Evolutionary conservation across 2,329 filamentous ascomycete species (phyloP).

Genomic region (Cladosporium halotolerans): DNA sequence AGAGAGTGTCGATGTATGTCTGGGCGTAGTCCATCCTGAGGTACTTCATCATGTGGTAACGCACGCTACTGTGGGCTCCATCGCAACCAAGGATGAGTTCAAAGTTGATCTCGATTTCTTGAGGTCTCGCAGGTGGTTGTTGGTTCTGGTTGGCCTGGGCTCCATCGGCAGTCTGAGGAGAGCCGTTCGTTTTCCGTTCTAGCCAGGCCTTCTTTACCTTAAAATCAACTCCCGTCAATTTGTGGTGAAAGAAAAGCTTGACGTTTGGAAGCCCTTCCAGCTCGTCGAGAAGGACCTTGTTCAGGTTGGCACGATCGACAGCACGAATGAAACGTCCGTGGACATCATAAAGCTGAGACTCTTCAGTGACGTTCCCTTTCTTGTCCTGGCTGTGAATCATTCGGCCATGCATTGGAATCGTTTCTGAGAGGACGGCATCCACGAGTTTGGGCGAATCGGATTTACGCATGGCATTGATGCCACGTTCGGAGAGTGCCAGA

Average conservation of each 20-base stretch:
- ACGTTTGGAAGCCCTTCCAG: conserved; percentile 83
- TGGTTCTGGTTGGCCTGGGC: conserved; percentile 35
- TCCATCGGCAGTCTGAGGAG: conserved; percentile 23
- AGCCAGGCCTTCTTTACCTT: conserved; percentile 77
- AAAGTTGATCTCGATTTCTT: conserved; percentile 76
- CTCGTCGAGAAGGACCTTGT: conserved; percentile 75
- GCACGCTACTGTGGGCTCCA: conserved; percentile 83
- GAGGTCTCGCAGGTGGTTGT: conserved; percentile 17
- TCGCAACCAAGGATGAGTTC: conserved; percentile 93
- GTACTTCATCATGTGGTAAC: conserved; percentile 95
- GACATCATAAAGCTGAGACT: conserved; percentile 83
- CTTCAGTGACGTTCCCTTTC: conserved; percentile 63
- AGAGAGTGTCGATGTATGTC: conserved; percentile 91
- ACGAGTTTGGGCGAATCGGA: conserved; percentile 63
- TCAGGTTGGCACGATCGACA: conserved; percentile 76
- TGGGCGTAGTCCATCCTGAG: conserved; percentile 85
- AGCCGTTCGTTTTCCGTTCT: conserved; percentile 44
- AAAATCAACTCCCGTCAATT: conserved; percentile 86
- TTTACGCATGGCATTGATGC: conserved; percentile 77
- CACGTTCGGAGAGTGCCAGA: conserved; percentile 84
- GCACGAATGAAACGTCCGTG: conserved; percentile 79
- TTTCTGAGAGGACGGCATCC: conserved; percentile 65
- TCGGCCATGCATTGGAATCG: conserved; percentile 88
- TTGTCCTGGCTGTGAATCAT: conserved; percentile 80
- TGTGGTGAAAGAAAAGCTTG: conserved; percentile 86